These are phyloP conservation scores for Calonectria fujianensis DNA, from an alignment of 2,329 filamentous ascomycete genomes.

Conservation along the genomic window DNA sequence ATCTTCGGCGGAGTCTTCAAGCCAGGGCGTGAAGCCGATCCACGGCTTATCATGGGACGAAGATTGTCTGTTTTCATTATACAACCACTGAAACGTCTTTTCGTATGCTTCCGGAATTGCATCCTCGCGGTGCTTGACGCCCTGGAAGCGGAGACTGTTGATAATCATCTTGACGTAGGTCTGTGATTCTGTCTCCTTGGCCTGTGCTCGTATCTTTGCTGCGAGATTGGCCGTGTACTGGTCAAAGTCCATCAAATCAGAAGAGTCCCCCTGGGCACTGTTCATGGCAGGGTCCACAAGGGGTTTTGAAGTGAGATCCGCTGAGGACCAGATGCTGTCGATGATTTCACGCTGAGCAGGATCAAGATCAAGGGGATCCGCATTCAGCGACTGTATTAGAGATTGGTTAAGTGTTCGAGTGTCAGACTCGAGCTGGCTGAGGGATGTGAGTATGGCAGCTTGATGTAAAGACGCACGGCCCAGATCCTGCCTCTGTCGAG, in stretches of 20 bases:
- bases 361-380: background rate
- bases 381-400: background rate
- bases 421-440: slow-evolving; percentile 16
- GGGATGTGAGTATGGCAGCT: background rate
- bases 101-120: slow-evolving; percentile 37
- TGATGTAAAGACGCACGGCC: background rate
- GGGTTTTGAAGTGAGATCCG: background rate
- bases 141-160: slow-evolving; percentile 30
- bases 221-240: slow-evolving; percentile 3
- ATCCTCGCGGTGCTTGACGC: slow-evolving; percentile 37
- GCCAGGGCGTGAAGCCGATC: slow-evolving; percentile 35
- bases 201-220: background rate
- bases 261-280: background rate
- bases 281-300: background rate
- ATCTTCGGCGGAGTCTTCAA: background rate
- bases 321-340: slow-evolving; percentile 9
- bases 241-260: slow-evolving; percentile 1
- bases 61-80: background rate
- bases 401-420: background rate
- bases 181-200: slow-evolving; percentile 4
- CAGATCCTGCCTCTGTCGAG: background rate
- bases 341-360: background rate
- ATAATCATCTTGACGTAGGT: slow-evolving; percentile 10
- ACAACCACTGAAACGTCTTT: slow-evolving; percentile 40
- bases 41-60: background rate